Percentiles rank a stretch among this genome's conserved stretches.
phyloP scores from a whole-genome alignment of 495 filamentous ascomycete species.

The Lasiosphaeria miniovina region DNA sequence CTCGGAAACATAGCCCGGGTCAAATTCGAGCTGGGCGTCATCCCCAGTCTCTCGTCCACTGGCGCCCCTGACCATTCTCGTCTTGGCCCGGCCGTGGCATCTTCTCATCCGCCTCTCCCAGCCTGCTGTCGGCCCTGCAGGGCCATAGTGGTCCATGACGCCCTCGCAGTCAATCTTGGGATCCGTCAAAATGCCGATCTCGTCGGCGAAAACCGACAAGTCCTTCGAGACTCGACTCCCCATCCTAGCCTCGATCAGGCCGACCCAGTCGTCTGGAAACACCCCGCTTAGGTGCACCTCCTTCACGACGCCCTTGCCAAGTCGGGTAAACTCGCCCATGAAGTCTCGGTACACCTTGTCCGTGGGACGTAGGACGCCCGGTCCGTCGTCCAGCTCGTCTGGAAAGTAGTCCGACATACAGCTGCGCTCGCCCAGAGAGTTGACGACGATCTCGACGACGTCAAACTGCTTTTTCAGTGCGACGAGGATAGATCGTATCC shows the following conservation, averaged over 20 bases:
- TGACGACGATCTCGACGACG: neutral
- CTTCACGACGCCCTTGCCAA: neutral
- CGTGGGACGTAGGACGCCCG: constrained; percentile 1
- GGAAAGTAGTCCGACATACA: neutral
- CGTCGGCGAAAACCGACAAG: neutral
- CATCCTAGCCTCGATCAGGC: neutral
- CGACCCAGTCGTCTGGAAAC: neutral
- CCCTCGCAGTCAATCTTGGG: neutral
- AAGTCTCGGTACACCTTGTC: constrained; percentile 1
- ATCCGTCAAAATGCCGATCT: constrained; percentile 1
- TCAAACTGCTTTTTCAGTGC: neutral
- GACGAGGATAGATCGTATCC: neutral
- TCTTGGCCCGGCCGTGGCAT: neutral
- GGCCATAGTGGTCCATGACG: neutral
- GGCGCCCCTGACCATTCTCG: neutral
- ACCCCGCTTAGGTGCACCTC: neutral
- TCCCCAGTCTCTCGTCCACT: neutral
- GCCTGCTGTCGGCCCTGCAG: neutral
- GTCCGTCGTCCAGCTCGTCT: neutral
- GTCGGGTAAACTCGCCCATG: neutral
- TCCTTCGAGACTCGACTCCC: neutral
- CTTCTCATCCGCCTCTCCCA: constrained; percentile 2
- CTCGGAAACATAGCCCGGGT: neutral
- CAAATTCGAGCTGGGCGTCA: neutral
- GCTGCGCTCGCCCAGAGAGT: neutral